Percentiles rank a stretch among this genome's conserved stretches.
Evolutionary conservation across 2,329 filamentous ascomycete genomes (phyloP).

Genomic region (Cercospora sesami): DNA sequence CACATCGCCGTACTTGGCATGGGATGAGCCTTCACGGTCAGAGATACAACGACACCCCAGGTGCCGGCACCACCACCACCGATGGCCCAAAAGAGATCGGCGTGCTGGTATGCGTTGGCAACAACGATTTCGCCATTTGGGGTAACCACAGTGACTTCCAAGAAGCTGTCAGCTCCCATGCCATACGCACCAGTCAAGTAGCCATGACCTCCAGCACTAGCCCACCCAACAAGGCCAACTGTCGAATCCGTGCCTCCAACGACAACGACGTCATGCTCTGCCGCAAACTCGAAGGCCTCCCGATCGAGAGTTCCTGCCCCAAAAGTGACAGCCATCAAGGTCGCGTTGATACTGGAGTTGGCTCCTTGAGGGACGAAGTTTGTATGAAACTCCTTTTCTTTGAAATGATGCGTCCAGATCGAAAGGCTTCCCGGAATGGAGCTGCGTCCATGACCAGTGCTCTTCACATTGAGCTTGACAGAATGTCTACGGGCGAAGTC

Average conservation of each 20-base stretch:
- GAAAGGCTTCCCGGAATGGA: neutral
- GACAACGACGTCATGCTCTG: constrained; percentile 16
- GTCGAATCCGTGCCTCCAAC: constrained; percentile 28
- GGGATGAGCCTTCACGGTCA: constrained; percentile 35
- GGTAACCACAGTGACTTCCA: constrained; percentile 50
- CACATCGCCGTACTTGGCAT: constrained; percentile 13
- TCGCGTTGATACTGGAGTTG: neutral
- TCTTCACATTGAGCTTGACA: neutral
- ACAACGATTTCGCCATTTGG: constrained; percentile 52
- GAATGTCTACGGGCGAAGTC: neutral
- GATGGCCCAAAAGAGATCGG: constrained; percentile 24
- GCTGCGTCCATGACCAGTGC: neutral
- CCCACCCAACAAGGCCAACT: constrained; percentile 31
- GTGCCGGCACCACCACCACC: constrained; percentile 13
- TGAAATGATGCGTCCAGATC: neutral
- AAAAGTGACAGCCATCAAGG: constrained; percentile 1
- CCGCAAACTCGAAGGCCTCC: constrained; percentile 18
- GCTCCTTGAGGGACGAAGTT: neutral
- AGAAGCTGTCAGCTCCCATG: constrained; percentile 27
- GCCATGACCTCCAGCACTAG: constrained; percentile 28
- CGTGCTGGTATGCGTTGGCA: constrained; percentile 46
- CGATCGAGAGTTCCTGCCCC: constrained; percentile 25
- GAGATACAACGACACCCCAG: constrained; percentile 43
- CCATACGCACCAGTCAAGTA: constrained; percentile 21
- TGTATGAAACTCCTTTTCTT: neutral